A percentile compares a stretch with the other conserved stretches of the same genome.
Conservation (phyloP, 441 rosid species). For the Cnidoscolus chayamansa region DNA sequence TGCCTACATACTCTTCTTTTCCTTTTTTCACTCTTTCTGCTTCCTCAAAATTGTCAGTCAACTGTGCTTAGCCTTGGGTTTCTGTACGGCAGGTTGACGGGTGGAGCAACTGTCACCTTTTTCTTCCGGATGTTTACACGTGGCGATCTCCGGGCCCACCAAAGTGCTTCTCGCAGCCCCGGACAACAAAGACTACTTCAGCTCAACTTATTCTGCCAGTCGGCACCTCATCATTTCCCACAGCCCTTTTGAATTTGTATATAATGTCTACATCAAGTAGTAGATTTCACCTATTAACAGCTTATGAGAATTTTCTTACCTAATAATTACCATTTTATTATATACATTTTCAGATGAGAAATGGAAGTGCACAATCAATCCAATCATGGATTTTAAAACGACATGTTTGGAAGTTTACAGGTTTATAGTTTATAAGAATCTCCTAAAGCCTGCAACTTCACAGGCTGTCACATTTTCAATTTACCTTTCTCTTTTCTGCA, state of each 20-base stretch:
- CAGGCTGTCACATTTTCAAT: too few species aligned
- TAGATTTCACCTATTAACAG: too few species aligned
- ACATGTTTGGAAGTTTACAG: slow-evolving; percentile 15
- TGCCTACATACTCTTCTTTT: slow-evolving; percentile 15
- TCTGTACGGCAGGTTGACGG: background rate
- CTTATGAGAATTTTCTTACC: too few species aligned
- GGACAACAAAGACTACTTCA: background rate
- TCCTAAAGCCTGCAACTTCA: slow-evolving; percentile 23
- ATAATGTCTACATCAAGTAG: too few species aligned
- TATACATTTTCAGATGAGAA: too few species aligned
- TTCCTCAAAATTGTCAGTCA: too few species aligned
- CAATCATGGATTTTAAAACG: slow-evolving; percentile 5
- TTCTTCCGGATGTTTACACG: background rate
- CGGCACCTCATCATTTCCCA: too few species aligned
- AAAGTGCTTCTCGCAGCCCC: background rate
- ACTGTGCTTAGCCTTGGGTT: too few species aligned
- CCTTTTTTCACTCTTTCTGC: too few species aligned
- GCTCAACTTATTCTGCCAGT: slow-evolving; percentile 21
- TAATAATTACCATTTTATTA: too few species aligned
- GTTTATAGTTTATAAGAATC: slow-evolving; percentile 22
- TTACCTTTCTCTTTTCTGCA: too few species aligned
- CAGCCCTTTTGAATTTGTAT: too few species aligned
- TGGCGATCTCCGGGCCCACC: background rate
- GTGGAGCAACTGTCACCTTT: background rate
- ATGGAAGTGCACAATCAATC: background rate